A percentile compares a stretch with the other conserved stretches of the same genome.
Evolutionary conservation across 257 asterid genomes (phyloP).

Genomic region (Solanum piurae): DNA sequence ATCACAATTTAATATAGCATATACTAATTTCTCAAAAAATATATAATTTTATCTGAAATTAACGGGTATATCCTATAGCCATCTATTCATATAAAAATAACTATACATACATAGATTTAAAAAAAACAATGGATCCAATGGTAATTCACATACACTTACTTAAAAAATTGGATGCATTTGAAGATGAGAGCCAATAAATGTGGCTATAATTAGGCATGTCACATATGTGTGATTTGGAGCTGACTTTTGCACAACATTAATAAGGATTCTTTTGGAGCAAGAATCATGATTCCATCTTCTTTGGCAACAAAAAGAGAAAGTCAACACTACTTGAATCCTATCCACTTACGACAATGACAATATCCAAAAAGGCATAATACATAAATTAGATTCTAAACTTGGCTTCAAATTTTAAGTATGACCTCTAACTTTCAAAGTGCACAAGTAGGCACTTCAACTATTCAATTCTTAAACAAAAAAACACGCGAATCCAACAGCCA

Average conservation of each 20-base stretch:
- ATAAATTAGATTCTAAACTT: no score
- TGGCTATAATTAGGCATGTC: background rate
- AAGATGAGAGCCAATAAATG: background rate
- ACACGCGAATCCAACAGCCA: no score
- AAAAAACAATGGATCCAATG: background rate
- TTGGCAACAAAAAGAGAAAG: background rate
- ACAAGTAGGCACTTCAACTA: no score
- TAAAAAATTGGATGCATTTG: background rate
- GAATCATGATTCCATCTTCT: background rate
- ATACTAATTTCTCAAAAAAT: background rate
- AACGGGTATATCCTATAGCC: background rate
- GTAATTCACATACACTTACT: background rate
- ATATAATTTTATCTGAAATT: no score
- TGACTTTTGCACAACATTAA: background rate
- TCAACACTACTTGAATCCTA: background rate
- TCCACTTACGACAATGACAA: background rate
- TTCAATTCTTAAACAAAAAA: no score
- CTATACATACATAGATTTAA: background rate
- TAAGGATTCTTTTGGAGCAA: background rate
- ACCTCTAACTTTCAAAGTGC: no score
- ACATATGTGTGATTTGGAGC: background rate
- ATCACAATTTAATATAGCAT: no score
- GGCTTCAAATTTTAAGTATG: no score
- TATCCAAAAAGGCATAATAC: no score
- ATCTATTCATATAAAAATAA: background rate